phyloP scores from a whole-genome alignment of 495 filamentous ascomycete genomes.

The Penicillium lividum region DNA sequence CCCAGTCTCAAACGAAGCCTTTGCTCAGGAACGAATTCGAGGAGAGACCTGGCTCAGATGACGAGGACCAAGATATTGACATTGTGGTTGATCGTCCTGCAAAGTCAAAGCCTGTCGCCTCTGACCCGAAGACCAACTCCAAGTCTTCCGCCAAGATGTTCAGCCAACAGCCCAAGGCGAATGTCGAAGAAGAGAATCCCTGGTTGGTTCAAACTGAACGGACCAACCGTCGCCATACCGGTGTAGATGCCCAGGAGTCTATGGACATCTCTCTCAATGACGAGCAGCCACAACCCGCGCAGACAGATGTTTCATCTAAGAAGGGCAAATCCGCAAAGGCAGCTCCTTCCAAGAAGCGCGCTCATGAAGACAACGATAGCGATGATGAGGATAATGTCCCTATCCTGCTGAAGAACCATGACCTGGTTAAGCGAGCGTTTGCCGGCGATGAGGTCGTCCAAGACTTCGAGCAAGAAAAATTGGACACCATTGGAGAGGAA shows the following conservation, averaged over 20 bases:
- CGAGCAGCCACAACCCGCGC: slow-evolving; percentile 25
- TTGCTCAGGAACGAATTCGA: slow-evolving; percentile 59
- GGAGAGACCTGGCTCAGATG: slow-evolving; percentile 56
- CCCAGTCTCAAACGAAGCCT: slow-evolving; percentile 21
- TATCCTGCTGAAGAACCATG: slow-evolving; percentile 72
- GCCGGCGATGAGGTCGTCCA: slow-evolving; percentile 85
- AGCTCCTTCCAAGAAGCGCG: slow-evolving; percentile 21
- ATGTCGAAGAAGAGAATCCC: slow-evolving; percentile 44
- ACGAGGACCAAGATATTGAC: slow-evolving; percentile 43
- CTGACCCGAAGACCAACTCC: slow-evolving; percentile 10
- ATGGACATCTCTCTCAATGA: slow-evolving; percentile 42
- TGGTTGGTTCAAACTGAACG: slow-evolving; percentile 48
- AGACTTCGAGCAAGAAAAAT: slow-evolving; percentile 82
- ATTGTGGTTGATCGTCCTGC: slow-evolving; percentile 23
- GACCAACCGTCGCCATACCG: slow-evolving; percentile 38
- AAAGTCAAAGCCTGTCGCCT: slow-evolving; percentile 25
- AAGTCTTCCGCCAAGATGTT: slow-evolving; percentile 22
- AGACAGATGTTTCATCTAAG: slow-evolving; percentile 17
- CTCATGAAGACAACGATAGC: slow-evolving; percentile 39
- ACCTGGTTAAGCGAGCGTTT: slow-evolving; percentile 82
- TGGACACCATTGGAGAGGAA: slow-evolving; percentile 69
- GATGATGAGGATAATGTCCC: slow-evolving; percentile 63
- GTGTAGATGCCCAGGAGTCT: slow-evolving; percentile 34
- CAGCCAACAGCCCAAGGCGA: slow-evolving; percentile 9
- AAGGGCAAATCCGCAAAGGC: slow-evolving; percentile 24